These are phyloP conservation scores for Linanthus parryae DNA, from an alignment of 148 eudicot species.

Conservation along the genomic window DNA sequence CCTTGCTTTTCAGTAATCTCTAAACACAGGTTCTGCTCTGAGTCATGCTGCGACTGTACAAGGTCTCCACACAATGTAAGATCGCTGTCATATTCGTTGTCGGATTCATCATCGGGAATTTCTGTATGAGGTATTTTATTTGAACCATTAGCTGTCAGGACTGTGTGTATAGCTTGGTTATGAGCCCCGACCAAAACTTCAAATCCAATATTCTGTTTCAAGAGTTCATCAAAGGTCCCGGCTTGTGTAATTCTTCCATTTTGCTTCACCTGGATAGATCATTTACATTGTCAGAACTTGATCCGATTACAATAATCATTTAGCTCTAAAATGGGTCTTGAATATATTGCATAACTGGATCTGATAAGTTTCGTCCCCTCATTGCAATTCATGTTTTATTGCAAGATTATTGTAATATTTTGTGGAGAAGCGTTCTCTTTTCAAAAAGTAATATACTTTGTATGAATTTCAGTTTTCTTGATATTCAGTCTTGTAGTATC, in stretches of 20 bases:
- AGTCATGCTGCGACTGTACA: constrained; percentile 39
- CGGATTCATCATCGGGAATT: constrained; percentile 23
- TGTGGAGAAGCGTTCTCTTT: no score
- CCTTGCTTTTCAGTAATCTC: constrained; percentile 61
- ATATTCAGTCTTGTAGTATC: no score
- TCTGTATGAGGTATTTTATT: constrained; percentile 30
- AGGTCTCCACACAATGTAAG: constrained; percentile 34
- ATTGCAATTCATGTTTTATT: no score
- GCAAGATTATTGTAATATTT: no score
- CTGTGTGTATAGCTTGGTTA: constrained; percentile 79
- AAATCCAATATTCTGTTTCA: constrained; percentile 80
- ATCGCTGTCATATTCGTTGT: no score
- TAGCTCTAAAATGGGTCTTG: no score
- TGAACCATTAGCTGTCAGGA: constrained; percentile 57
- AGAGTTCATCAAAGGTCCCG: constrained; percentile 73
- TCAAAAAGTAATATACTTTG: no score
- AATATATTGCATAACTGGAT: no score
- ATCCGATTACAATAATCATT: no score
- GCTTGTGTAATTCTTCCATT: constrained; percentile 85
- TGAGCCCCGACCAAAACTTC: constrained; percentile 93
- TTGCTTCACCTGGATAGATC: constrained; percentile 84
- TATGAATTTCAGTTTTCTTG: no score
- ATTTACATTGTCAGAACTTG: no score
- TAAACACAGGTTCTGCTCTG: constrained; percentile 42
- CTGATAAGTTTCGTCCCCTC: no score